These are phyloP conservation scores for Aspergillus hancockii DNA, from an alignment of 495 filamentous ascomycete species.

Conservation along the genomic window DNA sequence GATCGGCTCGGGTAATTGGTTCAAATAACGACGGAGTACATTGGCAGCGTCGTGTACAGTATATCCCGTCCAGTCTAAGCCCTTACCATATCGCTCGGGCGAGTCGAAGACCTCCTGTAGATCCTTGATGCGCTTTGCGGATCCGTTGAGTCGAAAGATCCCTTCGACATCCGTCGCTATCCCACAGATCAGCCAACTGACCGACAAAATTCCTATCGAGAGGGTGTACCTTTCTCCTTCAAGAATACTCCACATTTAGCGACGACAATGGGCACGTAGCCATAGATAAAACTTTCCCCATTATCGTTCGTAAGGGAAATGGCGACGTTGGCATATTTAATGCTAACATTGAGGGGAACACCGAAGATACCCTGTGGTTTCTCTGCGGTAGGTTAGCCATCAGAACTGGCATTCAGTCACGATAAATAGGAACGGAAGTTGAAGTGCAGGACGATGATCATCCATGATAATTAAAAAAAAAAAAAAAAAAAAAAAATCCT, in stretches of 20 bases:
- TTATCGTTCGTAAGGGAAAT: constrained; percentile 91
- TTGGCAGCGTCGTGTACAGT: constrained; percentile 99
- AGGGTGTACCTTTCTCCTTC: constrained; percentile 87
- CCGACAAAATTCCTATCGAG: not conserved
- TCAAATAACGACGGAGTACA: constrained; percentile 91
- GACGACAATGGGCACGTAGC: constrained; percentile 97
- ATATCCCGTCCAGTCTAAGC: constrained; percentile 94
- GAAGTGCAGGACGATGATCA: not conserved
- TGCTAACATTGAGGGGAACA: constrained; percentile 90
- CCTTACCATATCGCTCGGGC: constrained; percentile 95
- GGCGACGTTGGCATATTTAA: constrained; percentile 97
- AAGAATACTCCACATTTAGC: constrained; percentile 97
- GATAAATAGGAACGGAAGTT: not conserved
- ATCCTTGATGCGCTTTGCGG: constrained; percentile 98
- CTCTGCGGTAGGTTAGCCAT: constrained; percentile 21
- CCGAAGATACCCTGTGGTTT: constrained; percentile 76
- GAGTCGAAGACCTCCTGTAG: constrained; percentile 89
- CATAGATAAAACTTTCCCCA: constrained; percentile 95
- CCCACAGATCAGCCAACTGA: constrained; percentile 3
- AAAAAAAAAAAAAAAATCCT: not conserved
- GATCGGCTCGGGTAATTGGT: constrained; percentile 91
- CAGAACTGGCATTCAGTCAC: not conserved
- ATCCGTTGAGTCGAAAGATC: constrained; percentile 94
- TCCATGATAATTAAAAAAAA: not conserved
- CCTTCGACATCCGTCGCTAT: constrained; percentile 94